Conservation (phyloP, 768 basidiomycete genomes). For the Leucocoprinus birnbaumii region DNA sequence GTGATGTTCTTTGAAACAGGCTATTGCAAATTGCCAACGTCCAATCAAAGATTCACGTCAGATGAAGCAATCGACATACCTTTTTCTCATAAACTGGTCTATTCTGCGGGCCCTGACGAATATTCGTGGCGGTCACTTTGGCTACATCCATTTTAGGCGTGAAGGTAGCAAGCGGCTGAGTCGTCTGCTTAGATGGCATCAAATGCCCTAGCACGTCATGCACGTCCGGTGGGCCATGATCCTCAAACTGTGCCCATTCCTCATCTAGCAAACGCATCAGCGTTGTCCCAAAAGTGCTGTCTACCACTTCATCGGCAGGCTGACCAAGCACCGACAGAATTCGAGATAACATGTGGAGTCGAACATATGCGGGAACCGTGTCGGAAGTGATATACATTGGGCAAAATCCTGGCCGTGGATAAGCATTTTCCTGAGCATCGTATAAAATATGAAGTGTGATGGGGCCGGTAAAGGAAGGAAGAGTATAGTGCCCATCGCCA, state of each 20-base stretch:
- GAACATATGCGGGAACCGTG: constrained; percentile 73
- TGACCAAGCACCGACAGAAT: constrained; percentile 56
- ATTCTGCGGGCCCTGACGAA: not conserved
- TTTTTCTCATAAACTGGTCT: not conserved
- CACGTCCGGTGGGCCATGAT: constrained; percentile 74
- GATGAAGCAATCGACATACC: not conserved
- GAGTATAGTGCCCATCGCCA: constrained; percentile 45
- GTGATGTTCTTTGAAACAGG: constrained; percentile 32
- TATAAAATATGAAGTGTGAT: constrained; percentile 67
- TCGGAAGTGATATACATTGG: constrained; percentile 76
- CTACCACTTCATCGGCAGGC: constrained; percentile 52
- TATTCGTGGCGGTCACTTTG: not conserved
- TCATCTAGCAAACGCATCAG: constrained; percentile 69
- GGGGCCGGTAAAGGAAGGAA: constrained; percentile 64
- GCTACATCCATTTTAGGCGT: not conserved
- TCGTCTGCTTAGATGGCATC: constrained; percentile 29
- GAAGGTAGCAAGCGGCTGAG: constrained; percentile 2
- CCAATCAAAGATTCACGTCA: too few relatives aligned
- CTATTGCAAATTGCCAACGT: not conserved
- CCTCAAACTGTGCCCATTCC: constrained; percentile 64
- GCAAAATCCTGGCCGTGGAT: constrained; percentile 46
- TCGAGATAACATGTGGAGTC: constrained; percentile 73
- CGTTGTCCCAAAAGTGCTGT: constrained; percentile 72
- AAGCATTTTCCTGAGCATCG: constrained; percentile 36
- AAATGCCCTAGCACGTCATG: constrained; percentile 63